Base-by-base conservation (phyloP, 2,329 filamentous ascomycete species). In the Ceratocystis cubensis region DNA sequence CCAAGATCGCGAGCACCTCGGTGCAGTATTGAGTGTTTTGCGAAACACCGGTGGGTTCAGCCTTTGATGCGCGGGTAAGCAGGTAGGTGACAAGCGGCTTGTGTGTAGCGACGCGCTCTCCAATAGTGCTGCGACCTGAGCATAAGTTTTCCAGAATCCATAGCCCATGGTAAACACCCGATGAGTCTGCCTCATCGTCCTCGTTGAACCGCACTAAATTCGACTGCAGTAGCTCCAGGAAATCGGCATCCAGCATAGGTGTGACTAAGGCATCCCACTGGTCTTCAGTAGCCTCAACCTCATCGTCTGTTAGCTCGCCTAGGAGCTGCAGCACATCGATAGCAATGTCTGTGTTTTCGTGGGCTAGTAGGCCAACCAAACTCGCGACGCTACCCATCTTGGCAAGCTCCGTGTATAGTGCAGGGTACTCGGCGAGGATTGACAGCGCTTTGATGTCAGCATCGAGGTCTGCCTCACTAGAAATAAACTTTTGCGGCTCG, bases 1-100 rank as follows among this genome's bases (percentile, higher is more conserved):
- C 81, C 7, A 99, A 78, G 65, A 99, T 94, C 13, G 93, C 91
- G 2, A 99, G 79, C 6, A 97, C 84, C 76, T 99, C 94, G 17
- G 93, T 91, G 0, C 91, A 84, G 74, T 97, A 99, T 74, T 96
- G 93, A 74, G 94, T 96, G 74, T 99, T 99, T 74, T 99, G 94
- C 4, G 84, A 81, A 0, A 95, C 84, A 63, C 82, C 81, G 5
- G 48, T 8, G 3, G 57, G 45, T 28, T 66, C 67, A 8, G 20
- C 10, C 66, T 80, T 81, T 70, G 88, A 85, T 69, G 91, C 88
- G 63, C 94, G 84, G 63, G 81, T 76, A 45, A 96, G 78, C 2
- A 99, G 81, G 91, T 91, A 97, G 57, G 82, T 78, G 6, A 96
- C 74, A 0, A 96, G 78, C 6, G 78, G 78, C 5, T 84, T 83